Evolutionary conservation across 441 rosid genomes (phyloP), one percentile per base, ranked within the genome.

Genomic region (Brassica balearica): DNA sequence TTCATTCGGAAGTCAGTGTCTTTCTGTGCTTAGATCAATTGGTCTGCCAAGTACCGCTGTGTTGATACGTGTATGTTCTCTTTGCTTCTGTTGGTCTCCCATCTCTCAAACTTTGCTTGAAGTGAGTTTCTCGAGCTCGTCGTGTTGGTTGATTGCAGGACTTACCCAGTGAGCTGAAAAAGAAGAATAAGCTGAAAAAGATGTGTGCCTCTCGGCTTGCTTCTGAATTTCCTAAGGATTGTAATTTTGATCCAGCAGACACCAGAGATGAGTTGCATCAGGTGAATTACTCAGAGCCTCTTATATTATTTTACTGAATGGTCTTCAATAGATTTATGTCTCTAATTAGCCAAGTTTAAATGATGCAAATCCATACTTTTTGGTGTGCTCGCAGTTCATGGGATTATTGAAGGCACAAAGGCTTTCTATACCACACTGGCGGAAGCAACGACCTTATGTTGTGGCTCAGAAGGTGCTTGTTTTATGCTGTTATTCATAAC

Each of bases 201-300:
- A 80, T 83, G 38, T 88, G 92, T 77, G 78, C 82, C 69, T 86
- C 90, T 75, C 74, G 82, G 74, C 91, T 95, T 80, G 84, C 90
- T 61, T 60, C 93, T 72, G 94, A 90, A 76, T 92, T 95, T 80
- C 97, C 97, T 6, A 92, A 90, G 81, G 97, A 95, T 79, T 92
- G 98, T 62, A 92, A 88, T 84, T 93, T 91, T 83, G 90, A 80
- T 85, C 87, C 91, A 19, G 97, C 94, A 64, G 97, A 95, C 84
- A 90, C 96, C n/a, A 89, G 81, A 84, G 97, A 92, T 70, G 99
- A 95, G 63, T 83, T 95, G 90, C 97, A 89, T 79, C 93, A 95
- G 98, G 99, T 95, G n/a, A 69, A 12, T 53, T 53, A 8, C 43
- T 4, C 60, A 5, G 38, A 22, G 19, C 0, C 36, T 62, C 36